These are phyloP conservation scores for Fagus sylvatica DNA, from an alignment of 306 rosid genomes.

Conservation along the genomic window DNA sequence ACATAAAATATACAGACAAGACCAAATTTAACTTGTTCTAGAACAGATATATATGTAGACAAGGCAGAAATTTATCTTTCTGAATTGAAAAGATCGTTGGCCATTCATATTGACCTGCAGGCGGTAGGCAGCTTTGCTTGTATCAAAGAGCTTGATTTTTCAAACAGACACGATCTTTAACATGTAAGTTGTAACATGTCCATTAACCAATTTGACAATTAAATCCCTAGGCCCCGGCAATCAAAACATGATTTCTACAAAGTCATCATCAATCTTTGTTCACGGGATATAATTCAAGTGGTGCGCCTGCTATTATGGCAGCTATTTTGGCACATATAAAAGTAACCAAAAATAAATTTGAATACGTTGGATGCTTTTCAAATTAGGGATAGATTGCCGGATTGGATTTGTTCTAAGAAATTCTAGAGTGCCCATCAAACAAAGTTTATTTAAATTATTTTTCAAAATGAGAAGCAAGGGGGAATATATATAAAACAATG, in stretches of 20 bases:
- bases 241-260: neutral
- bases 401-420: neutral
- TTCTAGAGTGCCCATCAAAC: neutral
- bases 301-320: neutral
- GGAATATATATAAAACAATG: neutral
- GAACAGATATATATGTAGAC: neutral
- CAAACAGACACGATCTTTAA: neutral
- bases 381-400: neutral
- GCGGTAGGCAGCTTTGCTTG: neutral
- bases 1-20: too few relatives aligned
- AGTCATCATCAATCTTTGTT: neutral
- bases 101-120: neutral
- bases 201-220: slow-evolving; percentile 25
- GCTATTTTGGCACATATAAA: neutral
- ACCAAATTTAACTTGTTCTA: neutral
- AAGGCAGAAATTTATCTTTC: neutral
- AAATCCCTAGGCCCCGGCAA: neutral
- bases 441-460: neutral
- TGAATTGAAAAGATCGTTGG: neutral
- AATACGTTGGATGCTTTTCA: neutral
- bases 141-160: neutral
- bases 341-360: neutral
- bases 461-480: neutral
- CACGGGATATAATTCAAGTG: neutral
- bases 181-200: slow-evolving; percentile 6